phyloP scores from a whole-genome alignment of 257 asterid genomes.

The Plantago major region DNA sequence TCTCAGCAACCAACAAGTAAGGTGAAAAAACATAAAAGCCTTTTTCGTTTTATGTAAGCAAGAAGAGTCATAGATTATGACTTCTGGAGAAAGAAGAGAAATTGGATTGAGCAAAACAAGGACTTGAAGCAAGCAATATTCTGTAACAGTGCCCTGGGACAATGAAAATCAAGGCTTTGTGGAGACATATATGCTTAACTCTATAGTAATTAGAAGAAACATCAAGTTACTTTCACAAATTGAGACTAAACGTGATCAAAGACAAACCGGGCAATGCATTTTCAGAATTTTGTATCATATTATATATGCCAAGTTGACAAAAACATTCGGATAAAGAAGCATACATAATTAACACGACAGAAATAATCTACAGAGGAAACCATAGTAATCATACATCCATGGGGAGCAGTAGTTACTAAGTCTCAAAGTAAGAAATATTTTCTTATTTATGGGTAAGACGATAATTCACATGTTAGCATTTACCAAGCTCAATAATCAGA shows the following conservation, averaged over 20 bases:
- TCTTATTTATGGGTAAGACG: no score
- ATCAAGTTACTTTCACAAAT: background rate
- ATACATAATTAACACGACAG: no score
- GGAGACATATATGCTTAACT: background rate
- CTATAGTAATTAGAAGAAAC: background rate
- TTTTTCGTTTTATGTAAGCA: background rate
- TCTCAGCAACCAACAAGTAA: background rate
- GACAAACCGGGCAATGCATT: no score
- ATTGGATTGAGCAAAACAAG: background rate
- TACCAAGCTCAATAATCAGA: no score
- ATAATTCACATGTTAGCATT: no score
- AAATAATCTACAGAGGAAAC: background rate
- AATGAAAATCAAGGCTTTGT: background rate
- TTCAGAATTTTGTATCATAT: no score
- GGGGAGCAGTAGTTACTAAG: no score
- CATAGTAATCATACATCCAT: background rate
- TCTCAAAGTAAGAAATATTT: no score
- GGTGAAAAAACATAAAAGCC: background rate
- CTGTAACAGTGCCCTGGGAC: background rate
- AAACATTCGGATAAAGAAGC: no score
- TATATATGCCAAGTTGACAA: no score
- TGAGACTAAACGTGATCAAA: no score
- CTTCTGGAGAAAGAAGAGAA: background rate
- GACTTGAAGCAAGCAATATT: background rate
- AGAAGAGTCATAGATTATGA: background rate